Evolutionary conservation across 2,329 filamentous ascomycete genomes (phyloP), one percentile per base, ranked within the genome.

Genomic region (Sclerotinia trifoliorum): DNA sequence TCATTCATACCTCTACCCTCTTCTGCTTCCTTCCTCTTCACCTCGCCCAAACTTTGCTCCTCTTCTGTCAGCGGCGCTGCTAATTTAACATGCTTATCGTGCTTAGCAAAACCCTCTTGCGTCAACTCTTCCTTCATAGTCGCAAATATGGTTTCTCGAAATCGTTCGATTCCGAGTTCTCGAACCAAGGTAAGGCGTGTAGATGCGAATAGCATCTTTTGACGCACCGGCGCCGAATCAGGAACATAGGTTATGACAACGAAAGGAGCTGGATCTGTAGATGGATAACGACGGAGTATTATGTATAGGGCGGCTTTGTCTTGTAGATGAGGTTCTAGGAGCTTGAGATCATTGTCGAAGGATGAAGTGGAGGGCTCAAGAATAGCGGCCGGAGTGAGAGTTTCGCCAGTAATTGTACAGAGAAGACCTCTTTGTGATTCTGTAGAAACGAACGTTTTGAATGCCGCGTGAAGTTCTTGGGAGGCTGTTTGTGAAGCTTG

Each of bases 151-250:
- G 86, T 90, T 77, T 94, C 90, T 64, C 89, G 82, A 79, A 95
- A 94, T 75, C 92, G 85, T 78, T 95, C 91, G 66, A 87, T 86
- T 57, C 92, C 92, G 13, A 95, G 83, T 79, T 94, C 91, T 54
- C 91, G 86, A 62, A 90, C 85, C 1, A 95, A 83, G 0, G 91
- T 91, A 74, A 94, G 82, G 13, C 91, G 86, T 39, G 92, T 94
- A 32, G 88, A 86, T 7, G 92, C 91, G 78, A 94, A 94, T 29
- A 95, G 85, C 89, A 92, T 95, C 83, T 95, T 95, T 78, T 93
- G 90, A 51, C 92, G 88, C 68, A 95, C 91, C 39, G 89, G 90
- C 51, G 92, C 92, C 0, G 86, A 77, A 78, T 94, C 90, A 35
- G 92, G 92, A 7, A 95, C 88, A 78, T 93, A 95, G 48, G 91